phyloP scores from a whole-genome alignment of 2,329 filamentous ascomycete genomes.

The Arthrinium puccinioides region DNA sequence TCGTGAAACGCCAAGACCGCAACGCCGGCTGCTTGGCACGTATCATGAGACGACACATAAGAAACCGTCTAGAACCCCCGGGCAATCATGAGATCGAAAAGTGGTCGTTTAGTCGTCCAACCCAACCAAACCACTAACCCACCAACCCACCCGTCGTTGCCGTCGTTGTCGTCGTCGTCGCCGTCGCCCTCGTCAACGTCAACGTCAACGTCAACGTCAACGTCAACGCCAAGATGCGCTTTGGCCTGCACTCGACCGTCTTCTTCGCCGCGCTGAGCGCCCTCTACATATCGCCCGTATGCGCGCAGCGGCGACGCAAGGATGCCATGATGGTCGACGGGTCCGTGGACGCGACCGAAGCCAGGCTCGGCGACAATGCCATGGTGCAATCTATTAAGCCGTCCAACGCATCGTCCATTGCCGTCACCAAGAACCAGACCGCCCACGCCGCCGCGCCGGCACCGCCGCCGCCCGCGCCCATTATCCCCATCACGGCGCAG shows the following conservation, averaged over 20 bases:
- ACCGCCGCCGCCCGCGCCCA: slow-evolving; percentile 14
- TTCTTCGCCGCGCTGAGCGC: slow-evolving; percentile 1
- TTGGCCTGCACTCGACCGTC: slow-evolving; percentile 5
- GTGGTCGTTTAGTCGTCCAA: too few species aligned
- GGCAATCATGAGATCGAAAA: neutral
- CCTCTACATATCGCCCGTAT: neutral
- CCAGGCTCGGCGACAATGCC: slow-evolving; percentile 10
- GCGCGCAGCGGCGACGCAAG: slow-evolving; percentile 4
- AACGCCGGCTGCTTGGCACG: slow-evolving; percentile 6
- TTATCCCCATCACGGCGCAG: slow-evolving; percentile 39
- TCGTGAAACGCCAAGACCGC: slow-evolving; percentile 20
- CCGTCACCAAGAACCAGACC: slow-evolving; percentile 29
- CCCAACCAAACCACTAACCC: too few species aligned
- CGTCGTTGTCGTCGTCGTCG: too few species aligned
- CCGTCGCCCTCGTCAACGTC: too few species aligned
- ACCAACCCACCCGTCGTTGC: too few species aligned
- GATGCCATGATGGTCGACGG: slow-evolving; percentile 9
- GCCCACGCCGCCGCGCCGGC: slow-evolving; percentile 33
- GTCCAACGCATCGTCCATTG: slow-evolving; percentile 15
- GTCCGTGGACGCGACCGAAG: slow-evolving; percentile 7
- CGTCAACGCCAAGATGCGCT: slow-evolving; percentile 1
- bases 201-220: too few species aligned
- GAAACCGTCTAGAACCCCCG: too few species aligned
- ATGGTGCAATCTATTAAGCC: slow-evolving; percentile 11
- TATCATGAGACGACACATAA: slow-evolving; percentile 7